Conservation (phyloP, 495 filamentous ascomycete species). For the Evernia prunastri region DNA sequence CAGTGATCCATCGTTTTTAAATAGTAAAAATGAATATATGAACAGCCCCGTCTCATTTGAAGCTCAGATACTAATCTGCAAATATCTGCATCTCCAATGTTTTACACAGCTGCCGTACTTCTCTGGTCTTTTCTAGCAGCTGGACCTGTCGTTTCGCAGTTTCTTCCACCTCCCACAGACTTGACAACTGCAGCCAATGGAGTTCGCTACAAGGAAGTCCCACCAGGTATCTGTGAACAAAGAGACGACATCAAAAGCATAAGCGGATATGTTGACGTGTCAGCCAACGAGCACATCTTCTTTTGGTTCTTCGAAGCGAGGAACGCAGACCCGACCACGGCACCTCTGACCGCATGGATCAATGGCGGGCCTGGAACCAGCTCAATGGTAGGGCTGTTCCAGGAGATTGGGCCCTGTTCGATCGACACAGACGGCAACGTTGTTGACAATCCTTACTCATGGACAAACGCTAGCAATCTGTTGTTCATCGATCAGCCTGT, state of each 20-base stretch:
- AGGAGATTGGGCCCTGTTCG: slow-evolving; percentile 59
- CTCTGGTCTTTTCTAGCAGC: neutral
- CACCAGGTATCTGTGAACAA: slow-evolving; percentile 51
- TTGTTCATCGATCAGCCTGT: slow-evolving; percentile 59
- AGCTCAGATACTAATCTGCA: neutral
- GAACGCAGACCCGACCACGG: slow-evolving; percentile 41
- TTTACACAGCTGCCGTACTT: neutral
- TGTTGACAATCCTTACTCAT: slow-evolving; percentile 41
- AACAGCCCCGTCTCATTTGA: neutral
- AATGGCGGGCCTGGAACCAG: slow-evolving; percentile 53
- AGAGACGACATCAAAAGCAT: slow-evolving; percentile 48
- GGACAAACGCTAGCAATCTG: slow-evolving; percentile 39
- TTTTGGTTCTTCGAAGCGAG: slow-evolving; percentile 49
- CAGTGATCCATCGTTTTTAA: neutral
- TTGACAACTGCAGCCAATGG: neutral
- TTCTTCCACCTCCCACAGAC: neutral
- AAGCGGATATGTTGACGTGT: slow-evolving; percentile 50
- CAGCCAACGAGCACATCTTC: slow-evolving; percentile 45
- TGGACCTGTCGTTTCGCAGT: neutral
- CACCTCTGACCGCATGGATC: slow-evolving; percentile 49
- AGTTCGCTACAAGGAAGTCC: slow-evolving; percentile 50
- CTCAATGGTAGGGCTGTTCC: slow-evolving; percentile 55
- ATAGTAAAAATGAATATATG: neutral
- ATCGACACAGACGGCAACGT: slow-evolving; percentile 49
- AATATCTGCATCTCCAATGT: neutral